phyloP scores from a whole-genome alignment of 2,329 filamentous ascomycete genomes.

The Penicillium thymicola region DNA sequence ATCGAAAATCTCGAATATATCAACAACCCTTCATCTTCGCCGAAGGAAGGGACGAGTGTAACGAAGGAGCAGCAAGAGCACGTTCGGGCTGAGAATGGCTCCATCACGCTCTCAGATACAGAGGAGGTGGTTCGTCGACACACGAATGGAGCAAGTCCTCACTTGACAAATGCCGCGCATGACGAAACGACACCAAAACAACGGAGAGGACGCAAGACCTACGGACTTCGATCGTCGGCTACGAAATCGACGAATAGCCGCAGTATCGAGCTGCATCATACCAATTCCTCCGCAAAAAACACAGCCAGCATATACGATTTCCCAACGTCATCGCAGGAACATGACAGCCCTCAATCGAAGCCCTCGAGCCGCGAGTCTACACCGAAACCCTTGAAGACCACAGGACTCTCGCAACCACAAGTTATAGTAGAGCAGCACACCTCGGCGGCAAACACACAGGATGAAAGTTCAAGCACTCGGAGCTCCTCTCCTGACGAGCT shows the following conservation, averaged over 20 bases:
- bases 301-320: constrained; percentile 27
- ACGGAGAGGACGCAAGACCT: constrained; percentile 11
- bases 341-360: neutral
- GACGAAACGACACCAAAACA: constrained; percentile 10
- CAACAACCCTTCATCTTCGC: constrained; percentile 7
- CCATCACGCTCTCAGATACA: constrained; percentile 1
- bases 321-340: constrained; percentile 19
- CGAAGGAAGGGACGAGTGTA: neutral
- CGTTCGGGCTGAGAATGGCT: neutral
- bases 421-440: neutral
- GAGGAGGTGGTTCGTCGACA: neutral
- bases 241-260: constrained; percentile 1
- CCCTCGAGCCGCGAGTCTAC: constrained; percentile 6
- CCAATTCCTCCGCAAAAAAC: constrained; percentile 6
- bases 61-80: neutral
- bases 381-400: constrained; percentile 1
- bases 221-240: constrained; percentile 12
- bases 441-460: neutral
- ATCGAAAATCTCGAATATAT: constrained; percentile 20
- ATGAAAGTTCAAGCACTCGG: constrained; percentile 5
- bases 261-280: neutral
- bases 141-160: neutral
- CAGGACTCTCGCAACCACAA: neutral
- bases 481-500: constrained; percentile 40
- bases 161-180: neutral